Evolutionary conservation across 2,329 filamentous ascomycete genomes (phyloP).

Genomic region (Cladosporium velox): DNA sequence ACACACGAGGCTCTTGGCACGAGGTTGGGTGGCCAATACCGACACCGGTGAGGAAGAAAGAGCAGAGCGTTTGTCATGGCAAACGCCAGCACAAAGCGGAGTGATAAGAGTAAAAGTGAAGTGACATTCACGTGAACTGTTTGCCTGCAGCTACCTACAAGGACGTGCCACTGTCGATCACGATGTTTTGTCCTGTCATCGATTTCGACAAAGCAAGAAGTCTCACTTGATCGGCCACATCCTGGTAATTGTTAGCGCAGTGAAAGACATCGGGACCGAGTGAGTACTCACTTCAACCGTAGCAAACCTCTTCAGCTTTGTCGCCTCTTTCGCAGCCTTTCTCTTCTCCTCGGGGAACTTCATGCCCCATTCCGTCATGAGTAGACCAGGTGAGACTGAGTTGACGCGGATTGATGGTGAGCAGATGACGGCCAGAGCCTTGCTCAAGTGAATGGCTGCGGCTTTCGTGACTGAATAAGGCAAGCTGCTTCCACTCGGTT

Average conservation of each 20-base stretch:
- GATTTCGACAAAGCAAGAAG: conserved; percentile 52
- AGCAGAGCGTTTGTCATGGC: background rate
- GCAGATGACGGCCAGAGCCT: conserved; percentile 55
- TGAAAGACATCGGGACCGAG: background rate
- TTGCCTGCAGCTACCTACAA: conserved; percentile 22
- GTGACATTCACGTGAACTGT: background rate
- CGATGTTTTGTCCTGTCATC: conserved; percentile 55
- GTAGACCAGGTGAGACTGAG: conserved; percentile 57
- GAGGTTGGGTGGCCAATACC: background rate
- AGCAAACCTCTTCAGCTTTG: conserved; percentile 53
- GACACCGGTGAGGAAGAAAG: background rate
- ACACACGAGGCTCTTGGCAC: background rate
- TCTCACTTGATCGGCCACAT: conserved; percentile 57
- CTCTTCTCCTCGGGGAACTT: conserved; percentile 50
- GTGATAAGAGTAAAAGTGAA: background rate
- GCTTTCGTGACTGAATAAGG: conserved; percentile 43
- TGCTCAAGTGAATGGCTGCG: conserved; percentile 55
- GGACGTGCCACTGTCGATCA: conserved; percentile 51
- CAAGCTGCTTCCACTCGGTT: conserved; percentile 62
- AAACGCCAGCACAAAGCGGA: background rate
- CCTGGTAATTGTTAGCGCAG: conserved; percentile 36
- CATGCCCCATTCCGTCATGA: conserved; percentile 50
- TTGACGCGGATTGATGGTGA: conserved; percentile 62
- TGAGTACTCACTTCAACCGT: conserved; percentile 50
- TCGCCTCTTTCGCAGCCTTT: conserved; percentile 45